Evolutionary conservation across 1,284 basidiomycete species (phyloP).

Genomic region (Ustilago loliicola): DNA sequence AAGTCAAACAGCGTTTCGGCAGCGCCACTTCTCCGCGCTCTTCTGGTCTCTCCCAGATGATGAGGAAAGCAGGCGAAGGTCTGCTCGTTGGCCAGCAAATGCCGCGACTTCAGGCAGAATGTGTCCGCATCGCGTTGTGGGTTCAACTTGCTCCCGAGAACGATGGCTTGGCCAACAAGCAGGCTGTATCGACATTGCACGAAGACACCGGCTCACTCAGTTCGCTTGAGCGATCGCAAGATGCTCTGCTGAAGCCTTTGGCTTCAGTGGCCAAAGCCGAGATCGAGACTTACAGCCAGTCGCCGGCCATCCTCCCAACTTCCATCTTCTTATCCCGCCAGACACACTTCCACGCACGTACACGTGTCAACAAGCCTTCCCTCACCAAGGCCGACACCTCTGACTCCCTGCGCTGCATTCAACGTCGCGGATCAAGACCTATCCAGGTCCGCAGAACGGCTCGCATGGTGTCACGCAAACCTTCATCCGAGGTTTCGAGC

Average conservation of each 20-base stretch:
- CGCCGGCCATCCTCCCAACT: constrained; percentile 38
- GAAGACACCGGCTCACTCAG: background rate
- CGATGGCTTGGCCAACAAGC: constrained; percentile 15
- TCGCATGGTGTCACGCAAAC: constrained; percentile 32
- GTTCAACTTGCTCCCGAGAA: constrained; percentile 26
- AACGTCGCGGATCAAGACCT: constrained; percentile 24
- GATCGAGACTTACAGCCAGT: constrained; percentile 54
- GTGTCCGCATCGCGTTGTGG: constrained; percentile 36
- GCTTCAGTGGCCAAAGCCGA: constrained; percentile 44
- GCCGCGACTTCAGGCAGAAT: constrained; percentile 36
- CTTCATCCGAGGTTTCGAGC: constrained; percentile 15
- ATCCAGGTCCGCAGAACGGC: constrained; percentile 43
- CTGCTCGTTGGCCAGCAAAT: constrained; percentile 20
- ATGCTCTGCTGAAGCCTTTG: background rate
- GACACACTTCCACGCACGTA: constrained; percentile 42
- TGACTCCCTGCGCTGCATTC: constrained; percentile 17
- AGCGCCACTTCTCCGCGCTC: constrained; percentile 26
- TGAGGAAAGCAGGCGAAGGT: constrained; percentile 43
- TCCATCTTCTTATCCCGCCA: constrained; percentile 51
- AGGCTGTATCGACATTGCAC: constrained; percentile 10
- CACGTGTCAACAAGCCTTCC: constrained; percentile 5
- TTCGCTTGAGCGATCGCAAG: constrained; percentile 5
- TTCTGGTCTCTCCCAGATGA: constrained; percentile 51
- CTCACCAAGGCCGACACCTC: background rate
- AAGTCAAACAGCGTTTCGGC: constrained; percentile 14